Evolutionary conservation across 805 yeast species (phyloP).

Genomic region (Candida takata): DNA sequence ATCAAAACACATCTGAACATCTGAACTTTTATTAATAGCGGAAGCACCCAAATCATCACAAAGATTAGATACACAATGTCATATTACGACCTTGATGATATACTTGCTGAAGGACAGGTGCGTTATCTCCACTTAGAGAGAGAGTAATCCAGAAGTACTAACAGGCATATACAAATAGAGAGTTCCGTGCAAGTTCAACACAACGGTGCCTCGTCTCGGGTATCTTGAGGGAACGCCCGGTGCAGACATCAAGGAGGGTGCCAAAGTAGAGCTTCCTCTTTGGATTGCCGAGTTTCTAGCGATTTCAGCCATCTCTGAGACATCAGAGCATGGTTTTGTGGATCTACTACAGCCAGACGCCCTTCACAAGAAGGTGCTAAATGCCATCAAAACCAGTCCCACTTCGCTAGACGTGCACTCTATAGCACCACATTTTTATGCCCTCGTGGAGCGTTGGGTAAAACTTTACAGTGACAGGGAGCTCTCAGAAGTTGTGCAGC

Average conservation of each 20-base stretch:
- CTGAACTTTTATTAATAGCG: not conserved
- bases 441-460: slow-evolving; percentile 72
- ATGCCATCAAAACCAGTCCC: slow-evolving; percentile 76
- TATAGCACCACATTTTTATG: slow-evolving; percentile 60
- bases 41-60: too few relatives aligned
- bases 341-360: slow-evolving; percentile 68
- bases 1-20: slow-evolving; percentile 1
- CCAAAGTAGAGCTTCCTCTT: slow-evolving; percentile 72
- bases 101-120: slow-evolving; percentile 57
- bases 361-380: slow-evolving; percentile 56
- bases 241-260: slow-evolving; percentile 44
- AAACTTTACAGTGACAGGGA: slow-evolving; percentile 59
- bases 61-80: too few relatives aligned
- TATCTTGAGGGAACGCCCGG: slow-evolving; percentile 76
- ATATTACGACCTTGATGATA: slow-evolving; percentile 74
- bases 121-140: too few relatives aligned
- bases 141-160: not conserved
- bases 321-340: slow-evolving; percentile 43
- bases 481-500: slow-evolving; percentile 41
- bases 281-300: slow-evolving; percentile 87
- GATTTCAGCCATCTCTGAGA: slow-evolving; percentile 27
- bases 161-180: slow-evolving; percentile 28
- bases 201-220: slow-evolving; percentile 81
- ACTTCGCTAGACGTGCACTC: slow-evolving; percentile 58
- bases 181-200: slow-evolving; percentile 73